phyloP scores from a whole-genome alignment of 2,329 filamentous ascomycete species.

The Ascocoryne sarcoides region DNA sequence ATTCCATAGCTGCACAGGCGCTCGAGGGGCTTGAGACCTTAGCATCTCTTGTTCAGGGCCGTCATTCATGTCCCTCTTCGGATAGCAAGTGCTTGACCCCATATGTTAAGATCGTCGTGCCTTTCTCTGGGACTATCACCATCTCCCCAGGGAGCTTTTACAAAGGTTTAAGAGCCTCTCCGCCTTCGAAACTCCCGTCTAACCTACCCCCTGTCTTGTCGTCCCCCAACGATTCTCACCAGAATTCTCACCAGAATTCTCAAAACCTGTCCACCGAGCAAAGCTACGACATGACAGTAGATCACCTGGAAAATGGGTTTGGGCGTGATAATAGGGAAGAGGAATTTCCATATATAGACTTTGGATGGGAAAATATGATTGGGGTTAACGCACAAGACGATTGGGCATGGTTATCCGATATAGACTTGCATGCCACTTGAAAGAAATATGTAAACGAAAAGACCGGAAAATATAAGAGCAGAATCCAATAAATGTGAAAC shows the following conservation, averaged over 20 bases:
- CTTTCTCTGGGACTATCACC: conserved; percentile 8
- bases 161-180: not conserved
- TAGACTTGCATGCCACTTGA: no score
- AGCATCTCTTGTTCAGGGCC: conserved; percentile 2
- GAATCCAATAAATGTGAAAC: no score
- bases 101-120: conserved; percentile 8
- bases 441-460: no score
- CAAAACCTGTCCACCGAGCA: no score
- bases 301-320: not conserved
- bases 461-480: no score
- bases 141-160: conserved; percentile 7
- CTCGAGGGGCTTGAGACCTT: conserved; percentile 31
- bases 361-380: conserved; percentile 10
- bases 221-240: not conserved
- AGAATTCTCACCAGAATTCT: not conserved
- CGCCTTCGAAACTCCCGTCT: not conserved
- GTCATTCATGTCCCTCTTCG: no score
- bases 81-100: conserved; percentile 1
- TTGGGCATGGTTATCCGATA: conserved; percentile 13
- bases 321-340: not conserved
- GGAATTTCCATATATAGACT: conserved; percentile 7
- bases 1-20: conserved; percentile 34
- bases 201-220: not conserved
- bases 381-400: conserved; percentile 6
- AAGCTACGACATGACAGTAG: conserved; percentile 1